Conservation (phyloP, 2,329 filamentous ascomycete species). For the Tolypocladium album region DNA sequence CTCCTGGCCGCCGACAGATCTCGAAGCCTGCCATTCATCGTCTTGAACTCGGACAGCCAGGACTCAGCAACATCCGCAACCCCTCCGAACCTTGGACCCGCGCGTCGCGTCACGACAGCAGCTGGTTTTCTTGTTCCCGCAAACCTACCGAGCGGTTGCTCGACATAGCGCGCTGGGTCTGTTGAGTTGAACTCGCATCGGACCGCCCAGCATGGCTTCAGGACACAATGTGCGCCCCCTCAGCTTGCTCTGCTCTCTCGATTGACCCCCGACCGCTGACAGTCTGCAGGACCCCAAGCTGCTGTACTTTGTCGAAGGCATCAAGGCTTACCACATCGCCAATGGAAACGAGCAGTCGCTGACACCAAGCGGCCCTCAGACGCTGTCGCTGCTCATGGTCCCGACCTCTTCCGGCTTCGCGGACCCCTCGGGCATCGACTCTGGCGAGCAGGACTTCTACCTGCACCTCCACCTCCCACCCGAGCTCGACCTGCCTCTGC, state of each 20-base stretch:
- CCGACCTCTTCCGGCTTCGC: conserved; percentile 71
- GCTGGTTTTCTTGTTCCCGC: too few species aligned
- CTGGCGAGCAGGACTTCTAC: conserved; percentile 83
- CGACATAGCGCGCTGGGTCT: not conserved
- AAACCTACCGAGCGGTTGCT: not conserved
- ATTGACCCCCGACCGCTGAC: not conserved
- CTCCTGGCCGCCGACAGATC: not conserved
- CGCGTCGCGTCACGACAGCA: not conserved
- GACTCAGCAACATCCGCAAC: not conserved
- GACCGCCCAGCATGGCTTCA: conserved; percentile 14
- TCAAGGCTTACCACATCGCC: conserved; percentile 83
- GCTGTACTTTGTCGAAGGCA: conserved; percentile 66
- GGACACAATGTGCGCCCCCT: conserved; percentile 18
- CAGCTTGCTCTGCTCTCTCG: too few species aligned
- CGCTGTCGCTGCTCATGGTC: conserved; percentile 89
- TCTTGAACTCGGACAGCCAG: not conserved
- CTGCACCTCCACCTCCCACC: conserved; percentile 90
- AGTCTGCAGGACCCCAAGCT: conserved; percentile 45
- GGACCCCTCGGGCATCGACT: conserved; percentile 40
- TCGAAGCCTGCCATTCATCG: not conserved
- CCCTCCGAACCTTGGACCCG: not conserved
- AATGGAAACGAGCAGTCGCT: conserved; percentile 76
- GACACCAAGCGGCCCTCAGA: conserved; percentile 79
- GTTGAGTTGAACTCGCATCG: not conserved
- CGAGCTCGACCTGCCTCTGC: conserved; percentile 85